Evolutionary conservation across 495 filamentous ascomycete genomes (phyloP).

Genomic region (Aspergillus diversus): DNA sequence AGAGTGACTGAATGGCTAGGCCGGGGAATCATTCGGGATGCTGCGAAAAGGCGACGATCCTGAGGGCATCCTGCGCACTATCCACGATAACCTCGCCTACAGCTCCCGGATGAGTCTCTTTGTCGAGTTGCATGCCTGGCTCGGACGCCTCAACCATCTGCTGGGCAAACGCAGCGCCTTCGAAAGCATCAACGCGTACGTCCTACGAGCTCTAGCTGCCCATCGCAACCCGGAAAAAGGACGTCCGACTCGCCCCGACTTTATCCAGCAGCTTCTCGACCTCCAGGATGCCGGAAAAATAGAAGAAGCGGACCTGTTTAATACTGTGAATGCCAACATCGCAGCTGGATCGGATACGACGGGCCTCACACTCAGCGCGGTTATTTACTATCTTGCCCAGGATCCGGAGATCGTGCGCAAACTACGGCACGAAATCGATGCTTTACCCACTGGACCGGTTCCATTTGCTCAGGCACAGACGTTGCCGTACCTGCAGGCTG

Average conservation of each 20-base stretch:
- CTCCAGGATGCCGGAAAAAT: background rate
- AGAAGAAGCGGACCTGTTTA: slow-evolving; percentile 2
- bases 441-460: slow-evolving; percentile 16
- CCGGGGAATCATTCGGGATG: slow-evolving; percentile 20
- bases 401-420: background rate
- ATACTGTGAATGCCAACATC: slow-evolving; percentile 31
- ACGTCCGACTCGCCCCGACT: background rate
- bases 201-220: background rate
- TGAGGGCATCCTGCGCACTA: background rate
- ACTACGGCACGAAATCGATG: slow-evolving; percentile 30
- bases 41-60: slow-evolving; percentile 3
- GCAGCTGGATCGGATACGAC: slow-evolving; percentile 40
- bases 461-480: slow-evolving; percentile 30
- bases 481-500: slow-evolving; percentile 40
- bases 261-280: slow-evolving; percentile 4
- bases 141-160: background rate
- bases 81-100: slow-evolving; percentile 7
- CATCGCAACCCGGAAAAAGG: background rate
- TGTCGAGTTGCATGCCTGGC: slow-evolving; percentile 9
- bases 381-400: background rate
- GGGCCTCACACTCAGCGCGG: slow-evolving; percentile 27
- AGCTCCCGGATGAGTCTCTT: slow-evolving; percentile 7
- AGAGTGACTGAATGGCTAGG: slow-evolving; percentile 6
- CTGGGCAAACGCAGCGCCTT: background rate
- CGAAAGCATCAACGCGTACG: slow-evolving; percentile 3